Base-by-base conservation (phyloP, 1,284 basidiomycete species). In the Lentinula novae-zelandiae region DNA sequence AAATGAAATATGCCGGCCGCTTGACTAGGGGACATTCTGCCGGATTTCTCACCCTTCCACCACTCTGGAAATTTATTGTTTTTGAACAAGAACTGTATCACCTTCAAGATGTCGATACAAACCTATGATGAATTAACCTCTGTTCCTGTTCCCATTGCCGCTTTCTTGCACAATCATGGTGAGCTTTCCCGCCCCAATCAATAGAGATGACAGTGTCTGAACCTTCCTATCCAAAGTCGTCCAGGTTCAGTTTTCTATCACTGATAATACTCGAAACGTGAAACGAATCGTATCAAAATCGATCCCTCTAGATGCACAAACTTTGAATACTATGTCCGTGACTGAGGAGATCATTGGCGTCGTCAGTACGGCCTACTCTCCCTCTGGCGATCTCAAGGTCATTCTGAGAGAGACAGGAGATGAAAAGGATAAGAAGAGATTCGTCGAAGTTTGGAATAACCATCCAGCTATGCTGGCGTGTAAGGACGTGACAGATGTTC, bases 401-500 rank as follows among this genome's bases (percentile, higher is more conserved):
- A 69, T 82, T 50, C 72, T 89, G 17, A 77, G 78, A 10, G 82
- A 84, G 67, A 67, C 68, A 0, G 62, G 54, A 7, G 39, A 42
- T 20, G 53, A 51, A 0, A 69, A 67, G 8, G 67, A 71, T 4
- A 81, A 81, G 67, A 81, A 78, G 63, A 78, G 85, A 33, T 80
- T 78, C 53, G 78, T 90, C 0, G 89, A 91, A 69, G 72, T 91
- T 12, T 89, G 87, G 85, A 68, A 72, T 0, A 75, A 74, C 0
- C 71, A 76, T 31, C 67, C 17, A 12, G 20, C 70, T 5, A 63
- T 84, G 1, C 75, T 81, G 53, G 73, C 70, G 0, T 78, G 74
- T 0, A 69, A 77, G 53, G 83, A 90, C 20, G 86, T 90, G 20
- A 83, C 85, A 0, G 78, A 84, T 33, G 66, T 68, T 1, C 87